Conservation (phyloP, 257 asterid genomes). For the Paraleonurus japonicus region DNA sequence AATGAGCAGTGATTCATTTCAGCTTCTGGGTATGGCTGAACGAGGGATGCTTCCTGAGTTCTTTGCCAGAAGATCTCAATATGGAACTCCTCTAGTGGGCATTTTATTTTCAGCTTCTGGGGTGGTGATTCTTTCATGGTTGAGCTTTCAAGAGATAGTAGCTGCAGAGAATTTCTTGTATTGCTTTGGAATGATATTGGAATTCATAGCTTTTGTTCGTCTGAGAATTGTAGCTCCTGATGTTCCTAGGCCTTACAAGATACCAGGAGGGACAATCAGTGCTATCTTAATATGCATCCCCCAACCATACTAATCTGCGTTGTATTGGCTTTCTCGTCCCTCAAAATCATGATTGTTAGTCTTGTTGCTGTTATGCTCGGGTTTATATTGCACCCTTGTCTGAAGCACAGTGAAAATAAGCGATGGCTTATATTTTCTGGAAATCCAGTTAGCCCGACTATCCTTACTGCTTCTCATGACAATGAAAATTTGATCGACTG, state of each 20-base stretch:
- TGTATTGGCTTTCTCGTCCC: conserved; percentile 45
- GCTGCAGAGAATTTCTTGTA: conserved; percentile 66
- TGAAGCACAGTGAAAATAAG: conserved; percentile 47
- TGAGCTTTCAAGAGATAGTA: conserved; percentile 61
- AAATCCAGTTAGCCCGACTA: conserved; percentile 43
- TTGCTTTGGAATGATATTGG: conserved; percentile 62
- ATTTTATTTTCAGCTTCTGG: conserved; percentile 60
- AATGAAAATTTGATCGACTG: conserved; percentile 28
- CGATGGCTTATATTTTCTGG: conserved; percentile 49
- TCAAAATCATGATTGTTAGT: conserved; percentile 49
- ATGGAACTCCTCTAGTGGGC: conserved; percentile 58
- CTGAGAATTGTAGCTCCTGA: conserved; percentile 39
- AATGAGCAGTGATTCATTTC: conserved; percentile 66
- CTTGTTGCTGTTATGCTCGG: conserved; percentile 50
- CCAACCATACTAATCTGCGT: conserved; percentile 45
- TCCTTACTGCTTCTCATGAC: conserved; percentile 21
- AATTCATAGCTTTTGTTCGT: conserved; percentile 49
- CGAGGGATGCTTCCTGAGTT: conserved; percentile 62
- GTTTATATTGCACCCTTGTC: conserved; percentile 42
- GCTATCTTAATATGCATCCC: conserved; percentile 53
- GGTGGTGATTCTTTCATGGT: conserved; percentile 52
- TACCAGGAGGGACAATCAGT: conserved; percentile 52
- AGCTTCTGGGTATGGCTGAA: conserved; percentile 70
- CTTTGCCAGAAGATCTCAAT: conserved; percentile 51
- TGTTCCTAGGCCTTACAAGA: conserved; percentile 52